Evolutionary conservation across 768 basidiomycete genomes (phyloP), one percentile per base, ranked within the genome.

Genomic region (Pisolithus tinctorius): DNA sequence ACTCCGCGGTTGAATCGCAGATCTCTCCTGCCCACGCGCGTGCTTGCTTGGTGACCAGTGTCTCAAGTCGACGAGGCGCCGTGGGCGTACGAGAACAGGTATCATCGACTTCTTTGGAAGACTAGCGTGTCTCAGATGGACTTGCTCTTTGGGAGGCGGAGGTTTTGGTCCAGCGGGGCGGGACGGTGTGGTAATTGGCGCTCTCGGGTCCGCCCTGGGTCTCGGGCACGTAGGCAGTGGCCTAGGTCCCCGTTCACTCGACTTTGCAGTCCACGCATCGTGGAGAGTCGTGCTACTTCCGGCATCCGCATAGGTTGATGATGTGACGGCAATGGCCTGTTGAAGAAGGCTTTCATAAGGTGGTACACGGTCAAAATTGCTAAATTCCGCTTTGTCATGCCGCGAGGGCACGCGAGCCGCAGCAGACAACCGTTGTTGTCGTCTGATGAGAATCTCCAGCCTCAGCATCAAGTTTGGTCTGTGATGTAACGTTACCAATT

Each of bases 71-170:
- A 84, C 79, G 10, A 85, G 59, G 42, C 81, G 70, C 58, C 69
- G 69, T 46, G 71, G 69, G 17, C 72, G 74, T 45, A 70, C 62
- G 36, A 60, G 56, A 2, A 74, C 66, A 0, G 81, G 79, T 11
- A 83, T 73, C 62, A 69, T 65, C 2, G 76, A 74, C 8, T 59
- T 52, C 20, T 45, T 51, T 37, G 64, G 64, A 4, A 67, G 60
- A 0, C 81, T 77, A 1, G 79, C 76, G 11, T 76, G 81, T 34
- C 84, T 74, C 9, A 90, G 72, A 17, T 74, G 67, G 3, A 88
- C 83, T 16, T 81, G 72, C 29, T 87, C 84, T 65, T 81, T 88
- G 0, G 85, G 85, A 51, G 74, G 78, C 10, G 68, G 65, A 1
- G 66, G 55, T 55, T 71, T 75, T 0, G 78, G 72, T 13, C 70